Evolutionary conservation across 2,329 filamentous ascomycete genomes (phyloP), one percentile per base, ranked within the genome.

Genomic region (Gnomoniopsis smithogilvyi): DNA sequence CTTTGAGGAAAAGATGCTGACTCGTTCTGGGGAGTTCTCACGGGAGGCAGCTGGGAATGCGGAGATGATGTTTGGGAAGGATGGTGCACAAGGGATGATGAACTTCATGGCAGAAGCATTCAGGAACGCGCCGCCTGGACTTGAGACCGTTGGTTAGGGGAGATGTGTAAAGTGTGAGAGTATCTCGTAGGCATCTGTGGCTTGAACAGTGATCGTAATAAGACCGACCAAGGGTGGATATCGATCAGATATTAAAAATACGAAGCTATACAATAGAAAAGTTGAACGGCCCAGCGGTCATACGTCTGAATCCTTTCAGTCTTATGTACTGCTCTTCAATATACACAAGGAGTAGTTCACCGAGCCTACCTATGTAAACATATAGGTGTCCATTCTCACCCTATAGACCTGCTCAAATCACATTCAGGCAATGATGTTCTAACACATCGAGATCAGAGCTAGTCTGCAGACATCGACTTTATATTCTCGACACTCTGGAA

Each of bases 1-100:
- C 10, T 71, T 67, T 51, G 71, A 73, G 59, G 52, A 36, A 34
- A 56, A 14, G 2, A 62, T 67, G 64, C 41, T 62, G 22, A 49
- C 49, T 12, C 59, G 66, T 2, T 62, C 60, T 3, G 50, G 52
- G 11, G 51, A 58, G 6, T 49, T 58, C 33, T 64, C 63, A 6
- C 34, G 46, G 22, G 62, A 63, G 30, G 60, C 65, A n/a, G 50
- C 49, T 49, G 24, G 24, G 3, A 58, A 59, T 21, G 58, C 56
- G 6, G 51, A 49, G 33, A 36, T 53, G 45, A 64, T 67, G 60
- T 62, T 66, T 19, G 56, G 55, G 1, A 58, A 62, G 26, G 54
- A 64, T 19, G 62, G 54, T 0, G 56, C 59, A 12, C 22, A 51
- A 43, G 55, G 26, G 6, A 24, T 63, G 24, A 60, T 56, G n/a